Evolutionary conservation across 2,329 filamentous ascomycete genomes (phyloP), one percentile per base, ranked within the genome.

Genomic region (Emergomyces africanus): DNA sequence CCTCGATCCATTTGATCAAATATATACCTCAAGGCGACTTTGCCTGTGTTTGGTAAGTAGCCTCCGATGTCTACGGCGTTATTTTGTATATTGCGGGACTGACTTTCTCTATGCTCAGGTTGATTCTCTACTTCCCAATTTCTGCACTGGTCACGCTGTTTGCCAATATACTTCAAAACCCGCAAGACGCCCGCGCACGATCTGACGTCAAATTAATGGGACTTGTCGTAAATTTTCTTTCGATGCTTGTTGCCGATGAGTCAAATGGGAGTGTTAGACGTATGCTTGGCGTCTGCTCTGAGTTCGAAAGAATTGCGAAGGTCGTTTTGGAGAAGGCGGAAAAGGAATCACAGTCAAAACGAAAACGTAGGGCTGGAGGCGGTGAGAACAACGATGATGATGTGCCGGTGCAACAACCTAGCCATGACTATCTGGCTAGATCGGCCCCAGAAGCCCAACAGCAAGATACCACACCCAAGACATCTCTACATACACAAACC

Each of bases 1-100:
- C 92, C 1, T 95, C 90, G 2, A 96, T 99, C 60, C 89, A 94
- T 61, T 75, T 99, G 48, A 85, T 99, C 63, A 95, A 95, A 73
- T 97, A 97, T 71, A 90, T 97, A 54, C 94, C 94, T 0, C 90
- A 96, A 70, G 91, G 91, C 51, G 94, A 99, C 70, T 91, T 91
- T 69, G 87, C 89, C 54, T 96, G 90, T 73, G 91, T 97, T 57
- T 99, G 94, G 92, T 95, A 76, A 77, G 86, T 54, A 25, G 77
- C 51, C 3, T 39, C 28, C 8, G 35, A 57, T n/a, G 3, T 15
- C n/a, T n/a, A 48, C 8, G 6, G 18, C 3, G 51, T 2, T 18
- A 14, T 3, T n/a, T 18, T 18, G 18, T 20, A 18, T 41, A 46
- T 44, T n/a, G 54, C 20, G 28, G 20, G 56, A 25, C 65, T 66